A percentile compares a stretch with the other conserved stretches of the same genome.
phyloP scores from a whole-genome alignment of 2,329 filamentous ascomycete species.

The Byssochlamys sp. region DNA sequence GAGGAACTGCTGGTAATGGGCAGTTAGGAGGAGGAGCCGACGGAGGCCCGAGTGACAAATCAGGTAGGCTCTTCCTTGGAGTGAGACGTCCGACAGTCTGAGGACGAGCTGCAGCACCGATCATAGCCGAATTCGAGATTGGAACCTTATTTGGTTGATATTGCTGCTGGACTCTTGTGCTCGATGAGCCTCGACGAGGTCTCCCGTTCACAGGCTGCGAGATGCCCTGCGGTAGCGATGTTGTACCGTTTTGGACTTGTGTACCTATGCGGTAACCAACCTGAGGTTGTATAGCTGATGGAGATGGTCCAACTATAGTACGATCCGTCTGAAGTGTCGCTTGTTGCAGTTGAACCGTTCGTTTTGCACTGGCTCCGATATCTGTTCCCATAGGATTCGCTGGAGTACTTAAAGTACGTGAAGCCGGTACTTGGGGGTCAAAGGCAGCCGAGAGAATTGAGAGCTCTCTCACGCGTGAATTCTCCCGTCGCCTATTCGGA shows the following conservation, averaged over 20 bases:
- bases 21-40: conserved; percentile 17
- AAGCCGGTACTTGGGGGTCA: neutral
- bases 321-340: neutral
- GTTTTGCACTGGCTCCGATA: neutral
- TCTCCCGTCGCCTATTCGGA: neutral
- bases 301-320: neutral
- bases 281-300: neutral
- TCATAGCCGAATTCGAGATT: conserved; percentile 1
- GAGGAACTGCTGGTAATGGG: conserved; percentile 17
- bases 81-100: conserved; percentile 3
- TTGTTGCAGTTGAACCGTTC: neutral
- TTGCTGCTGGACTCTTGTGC: neutral
- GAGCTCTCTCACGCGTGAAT: neutral
- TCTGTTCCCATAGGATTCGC: neutral
- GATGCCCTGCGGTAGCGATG: neutral
- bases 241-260: neutral
- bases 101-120: neutral
- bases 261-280: neutral
- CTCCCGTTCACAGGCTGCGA: neutral
- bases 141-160: neutral
- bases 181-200: neutral
- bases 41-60: conserved; percentile 14
- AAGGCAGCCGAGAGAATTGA: neutral
- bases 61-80: conserved; percentile 12
- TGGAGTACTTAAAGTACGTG: neutral